These are phyloP conservation scores for Trichomonas gallinae DNA, from an alignment of 208 protist species.

Conservation along the genomic window DNA sequence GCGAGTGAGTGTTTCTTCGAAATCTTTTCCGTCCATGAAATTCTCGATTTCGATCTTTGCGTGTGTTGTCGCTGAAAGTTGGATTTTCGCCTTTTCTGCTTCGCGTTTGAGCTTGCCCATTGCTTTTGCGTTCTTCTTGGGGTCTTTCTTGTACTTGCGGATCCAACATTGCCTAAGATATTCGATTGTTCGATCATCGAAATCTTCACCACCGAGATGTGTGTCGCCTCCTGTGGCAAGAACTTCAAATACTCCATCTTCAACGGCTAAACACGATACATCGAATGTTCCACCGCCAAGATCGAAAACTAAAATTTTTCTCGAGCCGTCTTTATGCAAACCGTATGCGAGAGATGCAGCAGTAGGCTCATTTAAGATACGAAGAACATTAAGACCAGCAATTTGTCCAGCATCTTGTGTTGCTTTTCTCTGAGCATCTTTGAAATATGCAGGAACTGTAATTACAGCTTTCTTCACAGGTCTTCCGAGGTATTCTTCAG, in stretches of 20 bases:
- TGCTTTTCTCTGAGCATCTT: conserved; percentile 93
- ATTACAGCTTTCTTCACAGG: conserved; percentile 56
- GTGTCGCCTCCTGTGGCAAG: conserved; percentile 45
- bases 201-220: conserved; percentile 53
- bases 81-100: conserved; percentile 34
- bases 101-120: conserved; percentile 18
- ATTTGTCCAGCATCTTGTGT: conserved; percentile 95
- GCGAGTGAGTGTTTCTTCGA: conserved; percentile 32
- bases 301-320: conserved; percentile 86
- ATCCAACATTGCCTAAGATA: conserved; percentile 38
- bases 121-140: conserved; percentile 1
- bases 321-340: conserved; percentile 50
- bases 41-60: conserved; percentile 39
- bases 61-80: conserved; percentile 30
- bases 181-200: conserved; percentile 44
- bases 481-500: conserved; percentile 76
- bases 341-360: conserved; percentile 88
- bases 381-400: conserved; percentile 71
- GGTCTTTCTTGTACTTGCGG: conserved; percentile 27
- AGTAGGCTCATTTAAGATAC: conserved; percentile 93
- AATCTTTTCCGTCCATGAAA: conserved; percentile 38
- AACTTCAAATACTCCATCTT: conserved; percentile 49
- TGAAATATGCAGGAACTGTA: conserved; percentile 98
- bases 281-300: conserved; percentile 73
- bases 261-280: conserved; percentile 45